Percentiles rank a stretch among this genome's conserved stretches.
Evolutionary conservation across 2,329 filamentous ascomycete species (phyloP).

Genomic region (Monosporascus sp.): DNA sequence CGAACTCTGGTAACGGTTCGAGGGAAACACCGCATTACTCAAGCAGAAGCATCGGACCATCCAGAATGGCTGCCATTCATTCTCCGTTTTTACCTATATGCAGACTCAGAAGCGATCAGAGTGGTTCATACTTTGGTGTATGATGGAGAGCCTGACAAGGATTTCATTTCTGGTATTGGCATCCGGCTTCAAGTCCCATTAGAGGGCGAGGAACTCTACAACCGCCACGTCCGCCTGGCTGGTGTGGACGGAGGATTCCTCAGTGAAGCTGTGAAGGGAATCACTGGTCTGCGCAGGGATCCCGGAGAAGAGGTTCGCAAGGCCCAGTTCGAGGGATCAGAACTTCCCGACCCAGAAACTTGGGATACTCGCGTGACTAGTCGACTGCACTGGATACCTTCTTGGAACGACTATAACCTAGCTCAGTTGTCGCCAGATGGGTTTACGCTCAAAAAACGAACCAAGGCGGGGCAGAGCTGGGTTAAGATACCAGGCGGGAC

Average conservation of each 20-base stretch:
- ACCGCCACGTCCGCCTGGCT: conserved; percentile 54
- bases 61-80: conserved; percentile 50
- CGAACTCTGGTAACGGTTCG: conserved; percentile 43
- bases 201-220: conserved; percentile 45
- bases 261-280: conserved; percentile 53
- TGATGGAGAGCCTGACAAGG: conserved; percentile 42
- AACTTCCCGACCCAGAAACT: conserved; percentile 36
- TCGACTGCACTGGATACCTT: conserved; percentile 50
- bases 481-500: conserved; percentile 53
- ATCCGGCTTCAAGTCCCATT: conserved; percentile 53
- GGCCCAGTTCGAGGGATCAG: conserved; percentile 45
- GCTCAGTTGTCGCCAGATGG: conserved; percentile 55
- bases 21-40: conserved; percentile 31
- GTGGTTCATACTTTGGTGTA: conserved; percentile 54
- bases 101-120: conserved; percentile 49
- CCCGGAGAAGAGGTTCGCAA: conserved; percentile 43
- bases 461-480: conserved; percentile 52
- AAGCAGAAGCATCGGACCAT: conserved; percentile 25
- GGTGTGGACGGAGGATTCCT: conserved; percentile 52
- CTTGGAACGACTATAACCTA: conserved; percentile 54
- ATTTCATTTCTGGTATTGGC: conserved; percentile 51
- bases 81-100: conserved; percentile 55
- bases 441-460: conserved; percentile 57
- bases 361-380: conserved; percentile 43
- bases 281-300: conserved; percentile 54